Evolutionary conservation across 2,329 filamentous ascomycete genomes (phyloP).

Genomic region (Aspergillus fischeri): DNA sequence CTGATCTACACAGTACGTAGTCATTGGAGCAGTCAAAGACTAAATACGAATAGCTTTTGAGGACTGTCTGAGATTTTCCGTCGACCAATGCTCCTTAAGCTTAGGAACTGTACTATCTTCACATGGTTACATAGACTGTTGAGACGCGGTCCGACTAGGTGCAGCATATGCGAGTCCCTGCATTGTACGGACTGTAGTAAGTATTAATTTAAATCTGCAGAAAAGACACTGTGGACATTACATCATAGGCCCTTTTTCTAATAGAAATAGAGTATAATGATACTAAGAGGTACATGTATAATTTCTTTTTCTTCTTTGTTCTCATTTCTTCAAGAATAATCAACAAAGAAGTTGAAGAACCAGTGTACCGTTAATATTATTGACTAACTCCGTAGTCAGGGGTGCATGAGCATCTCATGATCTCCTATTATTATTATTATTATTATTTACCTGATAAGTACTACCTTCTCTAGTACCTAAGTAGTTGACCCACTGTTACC

Average conservation of each 20-base stretch:
- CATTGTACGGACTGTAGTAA: not conserved
- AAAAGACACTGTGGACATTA: not conserved
- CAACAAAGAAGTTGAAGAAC: not conserved
- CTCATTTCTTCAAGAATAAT: not conserved
- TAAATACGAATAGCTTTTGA: not conserved
- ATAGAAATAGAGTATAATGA: too few species aligned
- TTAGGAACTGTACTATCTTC: not conserved
- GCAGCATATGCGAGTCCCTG: not conserved
- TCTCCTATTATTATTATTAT: not conserved
- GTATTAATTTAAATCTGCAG: not conserved
- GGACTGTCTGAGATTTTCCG: not conserved
- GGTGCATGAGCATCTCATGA: not conserved
- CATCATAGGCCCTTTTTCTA: not conserved
- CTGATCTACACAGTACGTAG: not conserved
- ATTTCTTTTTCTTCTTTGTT: not conserved
- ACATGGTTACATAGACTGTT: not conserved
- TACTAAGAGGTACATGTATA: too few species aligned
- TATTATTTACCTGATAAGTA: not conserved
- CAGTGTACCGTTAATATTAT: not conserved
- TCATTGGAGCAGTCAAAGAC: too few species aligned
- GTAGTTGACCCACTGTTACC: not conserved
- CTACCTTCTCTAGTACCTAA: too few species aligned
- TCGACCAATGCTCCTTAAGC: not conserved
- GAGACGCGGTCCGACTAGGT: not conserved
- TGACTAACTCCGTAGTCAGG: not conserved